phyloP scores from a whole-genome alignment of 345 rosid genomes.

The Ailanthus altissimus region DNA sequence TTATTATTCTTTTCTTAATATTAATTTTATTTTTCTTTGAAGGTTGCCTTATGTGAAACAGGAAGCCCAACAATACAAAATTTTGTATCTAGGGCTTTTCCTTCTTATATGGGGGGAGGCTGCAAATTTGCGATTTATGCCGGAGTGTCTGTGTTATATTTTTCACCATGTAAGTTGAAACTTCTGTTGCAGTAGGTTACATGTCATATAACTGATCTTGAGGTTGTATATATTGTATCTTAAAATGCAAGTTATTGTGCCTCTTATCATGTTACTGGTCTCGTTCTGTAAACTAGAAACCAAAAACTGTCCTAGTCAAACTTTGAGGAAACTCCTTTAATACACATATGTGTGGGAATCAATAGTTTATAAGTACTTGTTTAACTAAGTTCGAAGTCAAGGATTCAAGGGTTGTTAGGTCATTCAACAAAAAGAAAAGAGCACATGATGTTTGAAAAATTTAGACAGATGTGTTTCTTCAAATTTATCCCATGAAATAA shows the following conservation, averaged over 20 bases:
- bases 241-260: neutral
- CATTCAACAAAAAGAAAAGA: neutral
- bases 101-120: conserved; percentile 99
- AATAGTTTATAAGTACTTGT: too few relatives aligned
- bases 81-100: conserved; percentile 82
- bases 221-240: conserved; percentile 2
- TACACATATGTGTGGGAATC: too few relatives aligned
- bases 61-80: conserved; percentile 84
- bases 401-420: too few relatives aligned
- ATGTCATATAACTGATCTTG: neutral
- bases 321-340: too few relatives aligned
- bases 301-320: conserved; percentile 1
- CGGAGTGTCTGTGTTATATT: conserved; percentile 89
- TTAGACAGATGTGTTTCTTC: neutral
- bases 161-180: conserved; percentile 87
- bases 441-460: neutral
- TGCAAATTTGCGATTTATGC: conserved; percentile 90
- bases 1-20: conserved; percentile 14
- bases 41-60: conserved; percentile 77
- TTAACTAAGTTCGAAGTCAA: too few relatives aligned
- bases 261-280: neutral
- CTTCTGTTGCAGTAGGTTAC: conserved; percentile 4
- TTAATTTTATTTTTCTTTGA: conserved; percentile 32
- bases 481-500: too few relatives aligned
- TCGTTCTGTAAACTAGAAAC: neutral